phyloP scores from a whole-genome alignment of 208 protist genomes.

The Spironucleus salmonicida region DNA sequence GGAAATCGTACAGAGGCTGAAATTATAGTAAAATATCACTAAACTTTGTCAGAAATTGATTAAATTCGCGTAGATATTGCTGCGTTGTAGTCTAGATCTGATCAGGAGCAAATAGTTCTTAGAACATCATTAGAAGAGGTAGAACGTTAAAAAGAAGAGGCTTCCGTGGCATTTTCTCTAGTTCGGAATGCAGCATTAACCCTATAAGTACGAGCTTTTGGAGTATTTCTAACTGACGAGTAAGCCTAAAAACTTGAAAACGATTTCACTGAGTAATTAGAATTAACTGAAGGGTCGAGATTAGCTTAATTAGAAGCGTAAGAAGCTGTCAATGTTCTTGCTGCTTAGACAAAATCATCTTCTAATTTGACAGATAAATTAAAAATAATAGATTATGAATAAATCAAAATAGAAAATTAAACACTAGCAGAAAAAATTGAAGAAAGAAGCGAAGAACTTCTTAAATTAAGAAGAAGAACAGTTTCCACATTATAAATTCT shows the following conservation, averaged over 20 bases:
- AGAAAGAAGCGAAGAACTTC: conserved; percentile 83
- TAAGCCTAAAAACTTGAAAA: neutral
- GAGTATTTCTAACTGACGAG: neutral
- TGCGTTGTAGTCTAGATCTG: neutral
- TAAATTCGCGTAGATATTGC: neutral
- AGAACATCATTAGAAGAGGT: neutral
- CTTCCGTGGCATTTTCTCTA: neutral
- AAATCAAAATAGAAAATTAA: conserved; percentile 94
- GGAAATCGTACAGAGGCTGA: neutral
- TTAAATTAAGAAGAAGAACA: conserved; percentile 74
- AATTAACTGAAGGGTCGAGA: neutral
- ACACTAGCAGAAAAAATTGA: conserved; percentile 92
- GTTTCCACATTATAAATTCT: conserved; percentile 78
- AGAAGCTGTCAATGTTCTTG: neutral
- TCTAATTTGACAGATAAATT: conserved; percentile 44
- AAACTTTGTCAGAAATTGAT: conserved; percentile 22
- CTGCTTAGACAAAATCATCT: neutral
- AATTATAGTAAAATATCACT: conserved; percentile 27
- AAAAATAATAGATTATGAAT: conserved; percentile 93
- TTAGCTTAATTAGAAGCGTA: neutral
- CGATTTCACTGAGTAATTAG: neutral
- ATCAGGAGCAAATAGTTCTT: conserved; percentile 14
- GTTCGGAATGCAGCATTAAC: neutral
- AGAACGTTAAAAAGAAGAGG: neutral
- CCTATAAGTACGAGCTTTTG: neutral